Conservation (phyloP, 2,329 filamentous ascomycete species). For the Sclerotinia glacialis region DNA sequence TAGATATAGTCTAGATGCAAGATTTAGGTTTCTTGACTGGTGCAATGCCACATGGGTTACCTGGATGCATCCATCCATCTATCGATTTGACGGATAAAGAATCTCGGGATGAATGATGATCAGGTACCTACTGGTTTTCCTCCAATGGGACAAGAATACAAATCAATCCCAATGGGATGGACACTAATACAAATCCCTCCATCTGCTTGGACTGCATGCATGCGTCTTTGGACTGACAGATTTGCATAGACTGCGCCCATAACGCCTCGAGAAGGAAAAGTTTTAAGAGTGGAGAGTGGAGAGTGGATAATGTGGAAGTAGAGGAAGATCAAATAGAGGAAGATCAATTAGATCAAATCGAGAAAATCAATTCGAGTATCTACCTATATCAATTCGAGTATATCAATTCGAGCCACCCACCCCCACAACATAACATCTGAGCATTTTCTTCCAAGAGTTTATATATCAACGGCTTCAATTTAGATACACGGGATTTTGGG, state of each 20-base stretch:
- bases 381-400: no score
- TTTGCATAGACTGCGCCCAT: not conserved
- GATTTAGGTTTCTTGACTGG: not conserved
- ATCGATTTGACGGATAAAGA: not conserved
- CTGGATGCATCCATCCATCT: not conserved
- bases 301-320: not conserved
- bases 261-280: not conserved
- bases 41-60: not conserved
- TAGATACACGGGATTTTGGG: not conserved
- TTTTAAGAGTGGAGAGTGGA: not conserved
- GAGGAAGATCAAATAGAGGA: not conserved
- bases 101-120: not conserved
- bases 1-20: not conserved
- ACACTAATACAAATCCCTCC: not conserved
- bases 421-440: not conserved
- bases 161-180: no score
- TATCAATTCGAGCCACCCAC: slow-evolving; percentile 6
- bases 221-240: not conserved
- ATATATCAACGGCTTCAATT: slow-evolving; percentile 15
- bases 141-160: not conserved
- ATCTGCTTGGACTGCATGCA: not conserved
- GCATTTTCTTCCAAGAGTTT: not conserved
- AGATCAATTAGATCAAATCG: no score
- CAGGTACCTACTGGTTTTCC: no score
- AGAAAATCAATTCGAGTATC: no score